phyloP scores from a whole-genome alignment of 2,329 filamentous ascomycete species.

The Sclerotinia nivalis region DNA sequence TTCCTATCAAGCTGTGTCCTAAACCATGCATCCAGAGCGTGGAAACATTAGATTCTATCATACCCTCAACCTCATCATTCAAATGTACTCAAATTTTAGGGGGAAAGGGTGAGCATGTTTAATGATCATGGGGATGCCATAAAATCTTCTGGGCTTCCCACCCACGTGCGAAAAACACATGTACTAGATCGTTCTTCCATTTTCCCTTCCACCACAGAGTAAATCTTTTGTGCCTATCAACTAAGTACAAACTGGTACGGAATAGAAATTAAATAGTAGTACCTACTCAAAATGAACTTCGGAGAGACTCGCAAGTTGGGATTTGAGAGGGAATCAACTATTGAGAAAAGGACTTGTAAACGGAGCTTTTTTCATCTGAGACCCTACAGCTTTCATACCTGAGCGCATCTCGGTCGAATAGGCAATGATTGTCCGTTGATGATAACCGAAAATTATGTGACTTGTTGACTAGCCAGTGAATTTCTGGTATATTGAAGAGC shows the following conservation, averaged over 20 bases:
- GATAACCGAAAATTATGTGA: no score
- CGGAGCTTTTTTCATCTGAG: neutral
- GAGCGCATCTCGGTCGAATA: no score
- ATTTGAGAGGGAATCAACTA: rapidly evolving
- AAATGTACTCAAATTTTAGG: neutral
- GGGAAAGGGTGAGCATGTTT: neutral
- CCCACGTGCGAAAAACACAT: neutral
- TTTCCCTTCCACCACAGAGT: neutral
- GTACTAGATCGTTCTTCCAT: neutral
- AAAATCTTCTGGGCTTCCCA: no score
- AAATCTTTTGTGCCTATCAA: neutral
- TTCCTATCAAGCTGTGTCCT: neutral
- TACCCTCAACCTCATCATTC: no score
- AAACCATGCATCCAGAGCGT: neutral
- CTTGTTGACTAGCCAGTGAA: neutral
- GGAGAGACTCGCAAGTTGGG: no score
- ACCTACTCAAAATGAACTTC: neutral
- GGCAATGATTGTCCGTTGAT: neutral
- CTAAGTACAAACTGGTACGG: neutral
- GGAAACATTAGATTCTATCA: neutral
- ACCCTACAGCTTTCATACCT: neutral
- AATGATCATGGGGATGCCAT: neutral
- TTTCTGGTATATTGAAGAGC: neutral
- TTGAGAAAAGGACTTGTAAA: neutral
- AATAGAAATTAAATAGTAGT: neutral